Percentiles rank a stretch among this genome's conserved stretches.
phyloP scores from a whole-genome alignment of 2,329 filamentous ascomycete species.

The Polychaeton citri region DNA sequence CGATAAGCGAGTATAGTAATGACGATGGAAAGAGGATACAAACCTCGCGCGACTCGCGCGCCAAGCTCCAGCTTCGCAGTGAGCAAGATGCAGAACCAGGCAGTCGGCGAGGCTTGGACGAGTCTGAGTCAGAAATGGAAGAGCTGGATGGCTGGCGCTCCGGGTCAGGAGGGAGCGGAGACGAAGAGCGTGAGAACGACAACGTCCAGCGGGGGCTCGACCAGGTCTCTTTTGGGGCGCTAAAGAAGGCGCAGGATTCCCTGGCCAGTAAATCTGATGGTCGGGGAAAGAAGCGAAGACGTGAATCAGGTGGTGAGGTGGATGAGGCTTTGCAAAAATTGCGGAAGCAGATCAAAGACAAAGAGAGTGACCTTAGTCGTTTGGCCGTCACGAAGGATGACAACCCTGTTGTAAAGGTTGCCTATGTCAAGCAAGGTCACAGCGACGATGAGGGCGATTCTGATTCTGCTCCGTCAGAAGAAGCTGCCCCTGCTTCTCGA shows the following conservation, averaged over 20 bases:
- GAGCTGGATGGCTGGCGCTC: conserved; percentile 3
- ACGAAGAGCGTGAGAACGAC: conserved; percentile 25
- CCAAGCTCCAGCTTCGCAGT: not conserved
- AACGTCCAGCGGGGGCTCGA: conserved; percentile 35
- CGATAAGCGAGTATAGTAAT: conserved; percentile 16
- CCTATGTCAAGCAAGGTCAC: too few species aligned
- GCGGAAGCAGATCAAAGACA: conserved; percentile 29
- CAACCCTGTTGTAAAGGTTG: too few species aligned
- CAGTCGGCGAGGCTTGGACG: conserved; percentile 1
- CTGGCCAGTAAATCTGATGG: conserved; percentile 29
- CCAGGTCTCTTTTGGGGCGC: conserved; percentile 73
- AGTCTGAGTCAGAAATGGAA: conserved; percentile 18
- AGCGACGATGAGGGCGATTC: conserved; percentile 15
- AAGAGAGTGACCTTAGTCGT: too few species aligned
- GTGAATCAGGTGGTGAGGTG: conserved; percentile 23
- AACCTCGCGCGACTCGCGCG: not conserved
- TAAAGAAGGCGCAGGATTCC: conserved; percentile 71
- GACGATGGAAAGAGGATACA: conserved; percentile 2
- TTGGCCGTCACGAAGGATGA: too few species aligned
- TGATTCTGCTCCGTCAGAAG: conserved; percentile 27
- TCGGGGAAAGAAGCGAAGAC: conserved; percentile 25
- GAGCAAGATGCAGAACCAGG: not conserved
- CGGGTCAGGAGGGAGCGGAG: conserved; percentile 16
- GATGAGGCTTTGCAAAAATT: conserved; percentile 34
- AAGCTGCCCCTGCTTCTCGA: conserved; percentile 30